Evolutionary conservation across 345 rosid species (phyloP), one percentile per base, ranked within the genome.

Genomic region (Carallia pectinifolia): DNA sequence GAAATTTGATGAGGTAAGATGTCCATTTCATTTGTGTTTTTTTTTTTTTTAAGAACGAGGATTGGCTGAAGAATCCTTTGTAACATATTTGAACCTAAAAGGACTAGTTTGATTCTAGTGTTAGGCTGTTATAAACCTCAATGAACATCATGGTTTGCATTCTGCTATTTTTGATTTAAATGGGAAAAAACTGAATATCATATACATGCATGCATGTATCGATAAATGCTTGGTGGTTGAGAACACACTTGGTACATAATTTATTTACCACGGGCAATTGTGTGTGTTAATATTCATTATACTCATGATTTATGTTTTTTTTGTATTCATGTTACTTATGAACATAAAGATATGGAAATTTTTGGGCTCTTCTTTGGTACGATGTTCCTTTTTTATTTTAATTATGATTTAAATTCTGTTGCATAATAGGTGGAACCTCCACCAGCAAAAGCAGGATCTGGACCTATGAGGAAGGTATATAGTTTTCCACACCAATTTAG

Each of bases 1-100:
- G 90, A 91, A 88, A 81, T 93, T 87, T 61, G 96, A 93, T 52
- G 98, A 93, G 97, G 98, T 89, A 69, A 72, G 77, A 18, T 62
- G 33, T 30, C 44, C 44, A 62, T 16, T 34, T 55, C 6, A 44
- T 67, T 63, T n/a, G 12, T 23, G 23, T 53, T 39, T 18, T 62
- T 47, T 58, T 52, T 4, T 10, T 27, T 61, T 58, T 53, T 55
- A 54, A 6, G 55, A 66, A 15, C 23, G 59, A 58, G 64, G 53
- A 39, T 23, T 39, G 61, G 39, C 37, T 53, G 33, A 13, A 56
- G 31, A 27, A 56, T 30, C 29, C 31, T 56, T 23, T 9, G 33
- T 56, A 56, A 56, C 60, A 56, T 19, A 56, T 30, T 7, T 30
- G 5, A 56, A 44, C 17, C 23, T 56, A 56, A 7, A 56, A 23